These are phyloP conservation scores for Ophiostoma fasciatum DNA, from an alignment of 2,329 filamentous ascomycete species.

Conservation along the genomic window DNA sequence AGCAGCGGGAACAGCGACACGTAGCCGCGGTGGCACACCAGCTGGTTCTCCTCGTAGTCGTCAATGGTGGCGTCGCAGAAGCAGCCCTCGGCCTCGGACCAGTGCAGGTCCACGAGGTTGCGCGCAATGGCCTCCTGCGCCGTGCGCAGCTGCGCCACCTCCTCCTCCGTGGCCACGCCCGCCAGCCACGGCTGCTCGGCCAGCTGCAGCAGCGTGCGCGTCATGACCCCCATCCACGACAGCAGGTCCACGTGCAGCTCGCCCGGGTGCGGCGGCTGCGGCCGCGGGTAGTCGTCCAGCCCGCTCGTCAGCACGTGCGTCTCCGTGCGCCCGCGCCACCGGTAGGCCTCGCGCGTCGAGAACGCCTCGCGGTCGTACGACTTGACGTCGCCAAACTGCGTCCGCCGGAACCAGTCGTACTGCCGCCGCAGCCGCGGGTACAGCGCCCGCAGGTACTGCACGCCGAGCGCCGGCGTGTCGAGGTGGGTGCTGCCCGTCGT, in stretches of 20 bases:
- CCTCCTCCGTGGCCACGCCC: slow-evolving; percentile 41
- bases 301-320: slow-evolving; percentile 84
- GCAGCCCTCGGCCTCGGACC: slow-evolving; percentile 63
- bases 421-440: slow-evolving; percentile 82
- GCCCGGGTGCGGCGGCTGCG: slow-evolving; percentile 85
- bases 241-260: slow-evolving; percentile 93
- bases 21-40: slow-evolving; percentile 95
- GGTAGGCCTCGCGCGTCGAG: slow-evolving; percentile 81
- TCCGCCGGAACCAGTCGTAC: slow-evolving; percentile 89
- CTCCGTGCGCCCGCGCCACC: slow-evolving; percentile 83
- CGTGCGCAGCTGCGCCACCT: slow-evolving; percentile 55
- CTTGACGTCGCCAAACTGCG: slow-evolving; percentile 79
- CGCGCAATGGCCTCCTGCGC: slow-evolving; percentile 63
- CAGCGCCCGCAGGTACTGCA: slow-evolving; percentile 57
- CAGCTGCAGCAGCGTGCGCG: slow-evolving; percentile 67
- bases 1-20: slow-evolving; percentile 88
- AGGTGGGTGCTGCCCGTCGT: slow-evolving; percentile 40
- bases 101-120: slow-evolving; percentile 89
- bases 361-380: slow-evolving; percentile 81
- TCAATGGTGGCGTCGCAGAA: slow-evolving; percentile 96
- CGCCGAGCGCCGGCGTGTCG: slow-evolving; percentile 50
- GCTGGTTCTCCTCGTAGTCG: slow-evolving; percentile 76
- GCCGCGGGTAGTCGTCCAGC: slow-evolving; percentile 87
- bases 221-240: slow-evolving; percentile 96
- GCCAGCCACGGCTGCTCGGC: slow-evolving; percentile 55